These are phyloP conservation scores for Pneumocystis sp. DNA, from an alignment of 1,139 yeast species.

Conservation along the genomic window DNA sequence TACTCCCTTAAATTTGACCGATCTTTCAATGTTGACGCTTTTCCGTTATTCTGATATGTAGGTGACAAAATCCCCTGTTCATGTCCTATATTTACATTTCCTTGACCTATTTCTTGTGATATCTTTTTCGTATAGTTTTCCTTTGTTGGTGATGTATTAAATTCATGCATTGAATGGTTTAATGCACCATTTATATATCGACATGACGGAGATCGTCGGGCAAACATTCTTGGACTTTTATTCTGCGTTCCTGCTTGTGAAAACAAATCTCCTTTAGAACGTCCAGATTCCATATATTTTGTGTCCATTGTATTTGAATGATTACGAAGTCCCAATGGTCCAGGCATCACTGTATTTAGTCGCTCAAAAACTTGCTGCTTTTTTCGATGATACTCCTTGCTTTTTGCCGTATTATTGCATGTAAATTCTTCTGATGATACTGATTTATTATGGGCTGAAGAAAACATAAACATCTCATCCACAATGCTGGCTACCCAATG, in stretches of 20 bases:
- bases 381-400: neutral
- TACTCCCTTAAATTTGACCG: neutral
- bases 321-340: neutral
- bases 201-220: neutral
- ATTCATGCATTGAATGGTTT: neutral
- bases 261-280: neutral
- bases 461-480: neutral
- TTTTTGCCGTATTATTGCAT: neutral
- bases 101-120: neutral
- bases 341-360: neutral
- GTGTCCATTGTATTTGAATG: neutral
- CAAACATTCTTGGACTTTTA: neutral
- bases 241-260: neutral
- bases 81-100: neutral
- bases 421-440: neutral
- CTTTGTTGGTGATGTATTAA: neutral
- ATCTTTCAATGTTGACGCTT: neutral
- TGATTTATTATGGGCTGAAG: neutral
- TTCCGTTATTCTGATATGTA: neutral
- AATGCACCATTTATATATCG: neutral
- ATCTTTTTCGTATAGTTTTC: neutral
- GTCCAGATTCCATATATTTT: neutral
- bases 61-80: neutral
- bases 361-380: neutral
- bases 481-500: neutral